These are phyloP conservation scores for Cymbopogon citratus DNA, from an alignment of 176 grass and related monocot species.

Conservation along the genomic window DNA sequence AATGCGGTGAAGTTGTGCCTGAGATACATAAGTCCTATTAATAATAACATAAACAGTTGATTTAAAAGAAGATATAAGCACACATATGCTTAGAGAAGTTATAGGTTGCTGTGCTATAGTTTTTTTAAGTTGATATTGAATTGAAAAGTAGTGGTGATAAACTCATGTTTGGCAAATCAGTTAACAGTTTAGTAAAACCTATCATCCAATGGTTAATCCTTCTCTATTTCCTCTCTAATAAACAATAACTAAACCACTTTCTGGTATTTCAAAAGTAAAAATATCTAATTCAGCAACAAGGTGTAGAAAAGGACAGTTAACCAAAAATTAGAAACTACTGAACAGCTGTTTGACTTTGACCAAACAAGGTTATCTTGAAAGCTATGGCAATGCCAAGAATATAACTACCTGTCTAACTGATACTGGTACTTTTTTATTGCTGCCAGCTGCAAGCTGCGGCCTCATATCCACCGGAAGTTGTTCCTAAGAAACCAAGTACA, in stretches of 20 bases:
- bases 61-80: neutral
- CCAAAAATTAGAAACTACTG: neutral
- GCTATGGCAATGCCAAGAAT: neutral
- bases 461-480: conserved; percentile 84
- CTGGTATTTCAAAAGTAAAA: conserved; percentile 1
- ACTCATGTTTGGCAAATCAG: neutral
- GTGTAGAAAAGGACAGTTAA: neutral
- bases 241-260: conserved; percentile 5
- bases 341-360: neutral
- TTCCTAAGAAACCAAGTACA: conserved; percentile 58
- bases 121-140: neutral
- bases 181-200: neutral
- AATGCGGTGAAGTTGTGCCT: conserved; percentile 79
- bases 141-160: neutral
- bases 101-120: neutral
- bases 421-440: conserved; percentile 62
- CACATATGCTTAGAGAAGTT: neutral
- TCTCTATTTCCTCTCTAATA: neutral
- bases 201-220: neutral
- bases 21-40: conserved; percentile 34
- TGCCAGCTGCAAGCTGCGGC: conserved; percentile 38
- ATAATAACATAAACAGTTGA: conserved; percentile 16
- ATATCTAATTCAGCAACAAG: neutral
- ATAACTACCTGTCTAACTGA: conserved; percentile 77
- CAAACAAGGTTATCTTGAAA: neutral